Evolutionary conservation across 2,329 filamentous ascomycete genomes (phyloP).

Genomic region (Ophiostoma quercus): DNA sequence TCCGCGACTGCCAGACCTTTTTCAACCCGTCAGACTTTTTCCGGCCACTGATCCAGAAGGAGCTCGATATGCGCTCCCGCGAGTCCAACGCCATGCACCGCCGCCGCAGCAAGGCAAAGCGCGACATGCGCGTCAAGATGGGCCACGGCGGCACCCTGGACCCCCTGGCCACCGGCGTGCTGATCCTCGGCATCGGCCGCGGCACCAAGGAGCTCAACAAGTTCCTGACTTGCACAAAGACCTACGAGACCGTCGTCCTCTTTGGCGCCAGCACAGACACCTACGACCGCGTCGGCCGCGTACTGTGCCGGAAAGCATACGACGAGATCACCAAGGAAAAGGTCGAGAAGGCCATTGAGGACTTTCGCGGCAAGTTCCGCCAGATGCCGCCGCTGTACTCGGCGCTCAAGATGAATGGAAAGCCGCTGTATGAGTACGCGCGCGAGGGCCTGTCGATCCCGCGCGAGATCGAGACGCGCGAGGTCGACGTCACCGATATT

Average conservation of each 20-base stretch:
- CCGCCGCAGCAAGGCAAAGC: slow-evolving; percentile 53
- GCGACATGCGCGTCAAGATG: slow-evolving; percentile 73
- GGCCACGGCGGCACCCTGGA: slow-evolving; percentile 95
- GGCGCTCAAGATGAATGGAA: slow-evolving; percentile 86
- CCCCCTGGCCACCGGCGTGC: slow-evolving; percentile 85
- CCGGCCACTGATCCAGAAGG: slow-evolving; percentile 63
- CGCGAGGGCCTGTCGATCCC: slow-evolving; percentile 83
- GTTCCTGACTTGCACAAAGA: slow-evolving; percentile 86
- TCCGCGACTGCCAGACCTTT: slow-evolving; percentile 77
- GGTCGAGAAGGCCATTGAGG: slow-evolving; percentile 69
- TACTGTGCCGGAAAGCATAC: slow-evolving; percentile 69
- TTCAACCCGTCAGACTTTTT: slow-evolving; percentile 81
- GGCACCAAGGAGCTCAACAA: slow-evolving; percentile 77
- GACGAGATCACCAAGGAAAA: slow-evolving; percentile 73
- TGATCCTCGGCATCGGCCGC: slow-evolving; percentile 80
- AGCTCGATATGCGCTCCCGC: slow-evolving; percentile 44
- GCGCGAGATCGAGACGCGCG: slow-evolving; percentile 71
- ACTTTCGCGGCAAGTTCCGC: slow-evolving; percentile 76
- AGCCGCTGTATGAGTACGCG: slow-evolving; percentile 93
- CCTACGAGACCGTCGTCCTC: slow-evolving; percentile 81
- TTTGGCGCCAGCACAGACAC: slow-evolving; percentile 92
- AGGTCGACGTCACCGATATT: slow-evolving; percentile 71
- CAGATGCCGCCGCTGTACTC: slow-evolving; percentile 92
- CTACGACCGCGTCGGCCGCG: slow-evolving; percentile 81
- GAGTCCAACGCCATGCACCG: slow-evolving; percentile 56